phyloP scores from a whole-genome alignment of 2,329 filamentous ascomycete genomes.

The Curvularia lunata region DNA sequence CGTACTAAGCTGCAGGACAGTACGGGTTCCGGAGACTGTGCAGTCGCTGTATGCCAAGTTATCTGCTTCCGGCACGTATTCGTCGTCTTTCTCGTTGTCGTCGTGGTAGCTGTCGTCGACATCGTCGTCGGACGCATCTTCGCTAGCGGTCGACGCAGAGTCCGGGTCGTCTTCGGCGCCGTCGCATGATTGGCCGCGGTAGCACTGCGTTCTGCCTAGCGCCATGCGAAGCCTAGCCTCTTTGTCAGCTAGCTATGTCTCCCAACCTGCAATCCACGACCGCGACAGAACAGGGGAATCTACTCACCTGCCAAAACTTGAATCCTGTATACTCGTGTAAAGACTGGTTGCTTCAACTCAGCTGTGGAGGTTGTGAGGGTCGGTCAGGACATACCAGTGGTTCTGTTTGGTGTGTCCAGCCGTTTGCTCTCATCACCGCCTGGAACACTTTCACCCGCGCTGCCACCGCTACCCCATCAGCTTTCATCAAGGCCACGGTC shows the following conservation, averaged over 20 bases:
- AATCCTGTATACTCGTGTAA: neutral
- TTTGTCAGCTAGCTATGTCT: conserved; percentile 23
- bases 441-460: conserved; percentile 16
- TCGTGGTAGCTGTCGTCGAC: conserved; percentile 13
- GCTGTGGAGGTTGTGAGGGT: neutral
- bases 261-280: conserved; percentile 7
- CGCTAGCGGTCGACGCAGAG: conserved; percentile 14
- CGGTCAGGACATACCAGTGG: neutral
- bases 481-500: conserved; percentile 25
- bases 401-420: neutral
- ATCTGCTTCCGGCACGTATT: conserved; percentile 7
- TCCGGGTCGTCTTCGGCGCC: conserved; percentile 18
- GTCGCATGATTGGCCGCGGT: conserved; percentile 34
- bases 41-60: neutral
- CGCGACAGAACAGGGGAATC: conserved; percentile 2
- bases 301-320: neutral
- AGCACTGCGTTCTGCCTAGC: conserved; percentile 33
- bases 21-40: neutral
- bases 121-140: conserved; percentile 11
- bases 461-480: conserved; percentile 27
- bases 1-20: neutral
- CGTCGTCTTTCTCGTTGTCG: conserved; percentile 14
- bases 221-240: conserved; percentile 32
- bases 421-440: conserved; percentile 15
- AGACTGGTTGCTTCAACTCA: neutral